These are phyloP conservation scores for Zygotorulaspora sp. DNA, from an alignment of 805 yeast genomes.

Conservation along the genomic window DNA sequence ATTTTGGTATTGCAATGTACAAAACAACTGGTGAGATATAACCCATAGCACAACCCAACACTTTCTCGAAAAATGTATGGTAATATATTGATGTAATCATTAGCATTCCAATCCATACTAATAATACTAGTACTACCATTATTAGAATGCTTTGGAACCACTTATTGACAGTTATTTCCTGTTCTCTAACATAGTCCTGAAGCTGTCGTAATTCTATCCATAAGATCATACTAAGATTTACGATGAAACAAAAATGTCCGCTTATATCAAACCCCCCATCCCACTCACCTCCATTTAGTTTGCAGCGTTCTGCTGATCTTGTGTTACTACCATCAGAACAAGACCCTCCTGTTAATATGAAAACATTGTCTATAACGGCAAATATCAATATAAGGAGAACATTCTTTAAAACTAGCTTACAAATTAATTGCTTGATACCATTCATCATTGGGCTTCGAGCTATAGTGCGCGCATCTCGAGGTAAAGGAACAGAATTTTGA, in stretches of 20 bases:
- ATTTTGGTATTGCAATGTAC: conserved; percentile 35
- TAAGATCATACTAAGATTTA: conserved; percentile 41
- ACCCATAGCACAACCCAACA: conserved; percentile 65
- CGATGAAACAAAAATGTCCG: conserved; percentile 48
- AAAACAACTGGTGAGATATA: conserved; percentile 46
- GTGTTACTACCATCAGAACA: conserved; percentile 25
- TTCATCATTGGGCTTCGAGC: background rate
- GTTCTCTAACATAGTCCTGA: conserved; percentile 10
- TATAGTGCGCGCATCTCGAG: conserved; percentile 12
- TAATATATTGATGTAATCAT: conserved; percentile 77
- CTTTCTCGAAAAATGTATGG: conserved; percentile 72
- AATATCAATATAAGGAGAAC: conserved; percentile 25
- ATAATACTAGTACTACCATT: conserved; percentile 16
- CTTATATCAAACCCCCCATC: conserved; percentile 49
- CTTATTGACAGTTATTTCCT: conserved; percentile 3
- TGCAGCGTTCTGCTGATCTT: conserved; percentile 34
- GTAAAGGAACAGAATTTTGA: conserved; percentile 11
- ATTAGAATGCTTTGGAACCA: conserved; percentile 9
- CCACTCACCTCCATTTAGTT: conserved; percentile 39
- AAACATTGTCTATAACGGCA: conserved; percentile 32
- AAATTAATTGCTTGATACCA: conserved; percentile 21
- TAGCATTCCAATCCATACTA: conserved; percentile 53
- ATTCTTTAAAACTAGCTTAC: conserved; percentile 29
- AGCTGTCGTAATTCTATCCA: conserved; percentile 35
- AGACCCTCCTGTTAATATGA: conserved; percentile 35